Evolutionary conservation across 805 yeast species (phyloP).

Genomic region (Candida bentonensis): DNA sequence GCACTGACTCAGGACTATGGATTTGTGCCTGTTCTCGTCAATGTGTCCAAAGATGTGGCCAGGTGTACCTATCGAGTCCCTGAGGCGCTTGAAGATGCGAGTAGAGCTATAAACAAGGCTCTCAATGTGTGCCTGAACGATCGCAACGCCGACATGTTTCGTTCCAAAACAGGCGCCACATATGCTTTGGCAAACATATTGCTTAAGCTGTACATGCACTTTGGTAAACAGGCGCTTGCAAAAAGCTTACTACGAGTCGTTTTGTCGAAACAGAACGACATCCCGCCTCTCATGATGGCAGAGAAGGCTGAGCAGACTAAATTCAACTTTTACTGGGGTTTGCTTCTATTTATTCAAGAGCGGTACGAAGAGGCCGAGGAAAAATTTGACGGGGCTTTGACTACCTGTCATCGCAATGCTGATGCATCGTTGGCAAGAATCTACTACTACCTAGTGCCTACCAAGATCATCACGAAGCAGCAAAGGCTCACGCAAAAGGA

Average conservation of each 20-base stretch:
- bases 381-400: conserved; percentile 39
- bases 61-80: not conserved
- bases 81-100: conserved; percentile 35
- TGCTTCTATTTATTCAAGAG: conserved; percentile 50
- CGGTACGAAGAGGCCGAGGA: conserved; percentile 38
- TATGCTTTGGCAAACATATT: conserved; percentile 59
- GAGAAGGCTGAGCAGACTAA: conserved; percentile 43
- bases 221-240: conserved; percentile 58
- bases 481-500: conserved; percentile 3
- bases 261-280: conserved; percentile 32
- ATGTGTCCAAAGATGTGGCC: not conserved
- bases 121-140: conserved; percentile 72
- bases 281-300: conserved; percentile 35
- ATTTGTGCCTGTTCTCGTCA: not conserved
- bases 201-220: conserved; percentile 50
- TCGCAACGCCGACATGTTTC: conserved; percentile 36
- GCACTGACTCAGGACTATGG: not conserved
- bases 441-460: not conserved
- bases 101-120: conserved; percentile 53
- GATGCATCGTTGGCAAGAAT: not conserved
- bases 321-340: conserved; percentile 57
- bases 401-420: conserved; percentile 14
- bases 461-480: not conserved
- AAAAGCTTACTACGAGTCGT: conserved; percentile 61
- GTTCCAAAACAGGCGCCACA: conserved; percentile 47